Evolutionary conservation across 1,139 yeast genomes (phyloP), one percentile per base, ranked within the genome.

Genomic region (Protomyces pachydermus): DNA sequence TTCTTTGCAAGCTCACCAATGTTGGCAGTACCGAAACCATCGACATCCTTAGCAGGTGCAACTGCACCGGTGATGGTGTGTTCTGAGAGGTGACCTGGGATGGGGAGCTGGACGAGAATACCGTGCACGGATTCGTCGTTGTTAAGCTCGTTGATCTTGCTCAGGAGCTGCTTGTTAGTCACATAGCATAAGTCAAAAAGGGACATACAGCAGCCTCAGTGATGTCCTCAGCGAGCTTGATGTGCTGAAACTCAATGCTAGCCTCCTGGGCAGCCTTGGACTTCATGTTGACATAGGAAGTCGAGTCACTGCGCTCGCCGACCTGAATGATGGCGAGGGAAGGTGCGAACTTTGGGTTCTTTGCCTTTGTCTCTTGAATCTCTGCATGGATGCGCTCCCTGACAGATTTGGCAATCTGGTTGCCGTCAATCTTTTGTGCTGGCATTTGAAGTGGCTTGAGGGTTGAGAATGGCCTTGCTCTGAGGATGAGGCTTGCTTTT

Each of bases 231-330:
- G 89, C 84, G 70, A 90, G 80, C 68, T 83, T 84, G 71, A 87
- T 78, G 68, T 89, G 80, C 61, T 83, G 80, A 74, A 96, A 91
- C 38, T 79, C 80, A 69, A 93, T 87, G 66, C 85, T 84, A 46
- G 69, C 71, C 64, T 69, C 71, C 69, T 81, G 78, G 38, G 98
- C 97, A 34, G 98, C 97, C 78, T 86, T 88, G 70, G 89, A 80
- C 79, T 93, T 93, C 96, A 93, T 91, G 70, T 86, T 84, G 65
- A 93, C 97, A 76, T 93, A 93, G n/a, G 97, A 88, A 60, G 89
- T 81, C 12, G 97, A 90, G 74, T 93, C 98, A 48, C 89, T 91
- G 72, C 98, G 82, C 58, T 79, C 81, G 57, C 98, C 98, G 34
- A 93, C 95, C 78, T 93, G 98, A 70, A 93, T 81, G 70, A 93